These are phyloP conservation scores for Tuctoria greenei DNA, from an alignment of 176 grass and related monocot species.

Conservation along the genomic window DNA sequence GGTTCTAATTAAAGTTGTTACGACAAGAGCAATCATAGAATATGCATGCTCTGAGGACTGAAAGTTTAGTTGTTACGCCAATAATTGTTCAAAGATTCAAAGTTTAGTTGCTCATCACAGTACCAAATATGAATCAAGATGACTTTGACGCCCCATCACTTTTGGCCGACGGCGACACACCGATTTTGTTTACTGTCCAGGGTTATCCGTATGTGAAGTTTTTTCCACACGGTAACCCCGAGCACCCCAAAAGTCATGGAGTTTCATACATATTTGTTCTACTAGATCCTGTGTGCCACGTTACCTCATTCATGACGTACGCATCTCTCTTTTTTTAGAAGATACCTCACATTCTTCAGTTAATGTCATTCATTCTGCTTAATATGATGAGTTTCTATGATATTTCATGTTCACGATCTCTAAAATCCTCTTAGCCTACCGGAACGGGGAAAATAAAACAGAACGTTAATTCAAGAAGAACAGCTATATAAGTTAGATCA, in stretches of 20 bases:
- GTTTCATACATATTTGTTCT: neutral
- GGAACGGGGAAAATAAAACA: no score
- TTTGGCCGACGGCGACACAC: conserved; percentile 9
- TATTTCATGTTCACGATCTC: no score
- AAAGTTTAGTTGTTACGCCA: no score
- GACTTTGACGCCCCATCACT: no score
- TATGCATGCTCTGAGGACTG: neutral
- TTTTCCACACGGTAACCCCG: conserved; percentile 24
- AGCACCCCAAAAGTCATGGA: neutral
- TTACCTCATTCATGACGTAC: neutral
- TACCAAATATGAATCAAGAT: no score
- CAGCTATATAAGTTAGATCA: no score
- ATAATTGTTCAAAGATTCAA: no score
- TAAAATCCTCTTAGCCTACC: no score
- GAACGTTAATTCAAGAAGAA: no score
- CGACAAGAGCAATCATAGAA: neutral
- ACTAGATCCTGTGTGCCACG: neutral
- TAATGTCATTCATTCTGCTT: no score
- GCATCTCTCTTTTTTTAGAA: neutral
- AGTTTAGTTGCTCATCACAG: no score
- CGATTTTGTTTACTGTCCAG: neutral
- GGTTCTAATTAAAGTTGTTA: conserved; percentile 27
- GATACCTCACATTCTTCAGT: neutral
- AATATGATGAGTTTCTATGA: no score
- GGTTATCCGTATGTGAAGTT: neutral